Conservation (phyloP, 345 rosid genomes). For the Brassica incana region DNA sequence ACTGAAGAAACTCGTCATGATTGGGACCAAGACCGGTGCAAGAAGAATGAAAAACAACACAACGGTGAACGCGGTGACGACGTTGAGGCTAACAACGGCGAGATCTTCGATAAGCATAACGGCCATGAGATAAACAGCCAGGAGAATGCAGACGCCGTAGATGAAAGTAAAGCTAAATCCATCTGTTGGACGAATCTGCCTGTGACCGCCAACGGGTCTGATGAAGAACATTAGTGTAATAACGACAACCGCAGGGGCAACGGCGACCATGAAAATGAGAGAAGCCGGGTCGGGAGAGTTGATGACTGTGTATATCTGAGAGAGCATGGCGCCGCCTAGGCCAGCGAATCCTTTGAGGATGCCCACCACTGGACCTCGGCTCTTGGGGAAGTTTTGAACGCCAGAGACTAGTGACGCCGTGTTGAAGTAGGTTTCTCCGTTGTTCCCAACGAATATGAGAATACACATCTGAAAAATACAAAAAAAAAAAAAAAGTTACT, state of each 20-base stretch:
- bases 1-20: slow-evolving; percentile 51
- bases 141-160: slow-evolving; percentile 73
- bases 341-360: slow-evolving; percentile 98
- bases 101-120: slow-evolving; percentile 90
- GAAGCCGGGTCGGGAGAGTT: slow-evolving; percentile 77
- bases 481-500: too few relatives aligned
- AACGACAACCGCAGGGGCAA: slow-evolving; percentile 79
- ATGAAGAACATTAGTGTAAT: slow-evolving; percentile 75
- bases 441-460: slow-evolving; percentile 86
- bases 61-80: slow-evolving; percentile 52
- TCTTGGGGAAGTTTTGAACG: slow-evolving; percentile 95
- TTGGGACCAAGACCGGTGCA: slow-evolving; percentile 68
- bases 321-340: slow-evolving; percentile 86
- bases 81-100: slow-evolving; percentile 49
- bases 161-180: slow-evolving; percentile 62
- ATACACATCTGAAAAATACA: slow-evolving; percentile 69
- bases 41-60: slow-evolving; percentile 64
- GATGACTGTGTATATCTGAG: slow-evolving; percentile 76
- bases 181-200: slow-evolving; percentile 73
- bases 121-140: slow-evolving; percentile 88
- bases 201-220: slow-evolving; percentile 94
- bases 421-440: slow-evolving; percentile 97
- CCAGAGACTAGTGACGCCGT: slow-evolving; percentile 91
- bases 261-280: slow-evolving; percentile 95
- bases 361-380: slow-evolving; percentile 96